Evolutionary conservation across 192 early-diverging fungal species (phyloP).

Genomic region (Tieghemiomyces parasiticus): DNA sequence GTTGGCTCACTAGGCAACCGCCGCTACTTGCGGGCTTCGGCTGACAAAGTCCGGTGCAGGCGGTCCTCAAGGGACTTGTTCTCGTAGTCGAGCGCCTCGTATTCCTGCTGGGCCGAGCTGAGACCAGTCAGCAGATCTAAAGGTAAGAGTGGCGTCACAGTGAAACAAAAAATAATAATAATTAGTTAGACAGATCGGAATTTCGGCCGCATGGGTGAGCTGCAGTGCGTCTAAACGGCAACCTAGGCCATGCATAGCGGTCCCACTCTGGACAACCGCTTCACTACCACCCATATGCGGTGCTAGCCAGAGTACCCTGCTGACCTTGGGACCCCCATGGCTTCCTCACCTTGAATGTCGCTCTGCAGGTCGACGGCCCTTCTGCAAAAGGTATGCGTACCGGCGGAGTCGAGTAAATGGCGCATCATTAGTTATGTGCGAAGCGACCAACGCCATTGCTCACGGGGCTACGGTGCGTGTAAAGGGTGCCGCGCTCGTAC

Average conservation of each 20-base stretch:
- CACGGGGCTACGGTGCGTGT: background rate
- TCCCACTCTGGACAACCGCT: background rate
- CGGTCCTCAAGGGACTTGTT: slow-evolving; percentile 13
- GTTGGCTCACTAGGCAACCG: no score
- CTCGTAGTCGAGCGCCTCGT: slow-evolving; percentile 1
- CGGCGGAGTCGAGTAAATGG: background rate
- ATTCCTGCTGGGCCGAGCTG: background rate
- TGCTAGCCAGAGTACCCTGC: background rate
- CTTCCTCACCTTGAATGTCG: slow-evolving; percentile 4
- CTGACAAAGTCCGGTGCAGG: slow-evolving; percentile 11
- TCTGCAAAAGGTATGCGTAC: background rate
- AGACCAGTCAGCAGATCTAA: background rate
- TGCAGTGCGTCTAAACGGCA: background rate
- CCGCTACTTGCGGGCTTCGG: slow-evolving; percentile 8
- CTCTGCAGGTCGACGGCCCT: slow-evolving; percentile 7
- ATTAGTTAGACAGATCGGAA: background rate
- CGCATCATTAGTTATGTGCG: background rate
- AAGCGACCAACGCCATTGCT: background rate
- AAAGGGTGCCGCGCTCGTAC: background rate
- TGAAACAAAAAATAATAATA: no score
- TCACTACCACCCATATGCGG: no score
- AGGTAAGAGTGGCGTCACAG: background rate
- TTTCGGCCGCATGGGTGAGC: background rate
- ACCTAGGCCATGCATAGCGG: background rate
- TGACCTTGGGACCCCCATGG: background rate